Base-by-base conservation (phyloP, 1,139 yeast genomes). In the Kodamaea anthophila region DNA sequence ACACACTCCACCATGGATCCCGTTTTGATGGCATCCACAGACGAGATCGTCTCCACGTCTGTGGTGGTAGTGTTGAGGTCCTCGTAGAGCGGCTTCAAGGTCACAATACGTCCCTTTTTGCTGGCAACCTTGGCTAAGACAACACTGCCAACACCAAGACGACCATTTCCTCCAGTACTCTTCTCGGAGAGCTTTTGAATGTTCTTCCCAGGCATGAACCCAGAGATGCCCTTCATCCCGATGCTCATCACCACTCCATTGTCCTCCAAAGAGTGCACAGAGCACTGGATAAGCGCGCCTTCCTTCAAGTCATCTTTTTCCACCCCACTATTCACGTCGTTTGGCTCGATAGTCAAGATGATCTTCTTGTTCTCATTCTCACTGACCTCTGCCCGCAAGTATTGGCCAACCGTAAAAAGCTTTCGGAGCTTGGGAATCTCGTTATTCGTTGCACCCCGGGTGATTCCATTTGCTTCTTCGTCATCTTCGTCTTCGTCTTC, bases 251-350 rank as follows among this genome's bases (percentile, higher is more conserved):
- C 74, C 10, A 78, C 70, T 56, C 98, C 98, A 50, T 85, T 96
- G 49, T 91, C 98, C 65, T 91, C 97, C 14, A 85, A 59, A 30
- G 94, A 81, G 36, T 67, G 69, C 11, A 91, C 77, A 2, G 86
- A 67, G 16, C 79, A 87, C 58, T 91, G 98, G 3, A 91, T 49
- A 5, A 80, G 51, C 43, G 73, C 67, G 21, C 87, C 87, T 11
- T 67, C 51, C 4, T 63, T 55, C 36, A 84, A 56, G 49, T 85
- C 95, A 30, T 80, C 91, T 5, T 60, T 65, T 29, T 69, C 78
- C 32, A 86, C 56, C 12, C 60, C 46, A 18, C 66, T 64, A 49
- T 91, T 93, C 8, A 83, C 85, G 24, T 60, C 57, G 27, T 71
- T 65, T 4, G 97, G 96, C 47, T 85, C 94, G 28, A 85, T 65